Evolutionary conservation across 2,329 filamentous ascomycete species (phyloP).

Genomic region (Aspergillus brunneoviolaceus): DNA sequence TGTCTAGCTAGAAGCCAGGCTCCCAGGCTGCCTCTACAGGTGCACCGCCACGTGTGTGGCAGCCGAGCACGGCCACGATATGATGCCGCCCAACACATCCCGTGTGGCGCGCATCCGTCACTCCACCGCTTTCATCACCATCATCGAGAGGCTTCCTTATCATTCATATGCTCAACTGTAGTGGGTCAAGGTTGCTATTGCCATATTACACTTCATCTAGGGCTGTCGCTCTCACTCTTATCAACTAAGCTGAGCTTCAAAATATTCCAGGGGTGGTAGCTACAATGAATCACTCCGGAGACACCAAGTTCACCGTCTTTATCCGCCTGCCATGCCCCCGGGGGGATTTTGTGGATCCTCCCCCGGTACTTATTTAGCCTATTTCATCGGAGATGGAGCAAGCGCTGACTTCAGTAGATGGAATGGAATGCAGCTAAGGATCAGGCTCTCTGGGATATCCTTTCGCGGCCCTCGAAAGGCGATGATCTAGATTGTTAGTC

Average conservation of each 20-base stretch:
- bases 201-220: neutral
- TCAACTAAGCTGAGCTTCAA: too few relatives aligned
- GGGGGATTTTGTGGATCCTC: constrained; percentile 85
- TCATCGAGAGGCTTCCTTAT: neutral
- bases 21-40: neutral
- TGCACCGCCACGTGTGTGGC: neutral
- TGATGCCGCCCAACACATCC: neutral
- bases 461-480: constrained; percentile 76
- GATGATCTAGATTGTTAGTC: constrained; percentile 77
- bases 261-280: neutral
- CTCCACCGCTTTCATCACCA: neutral
- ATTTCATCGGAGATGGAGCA: constrained; percentile 8
- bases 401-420: constrained; percentile 55
- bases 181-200: neutral
- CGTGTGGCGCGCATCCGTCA: neutral
- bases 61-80: neutral
- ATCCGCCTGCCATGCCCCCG: constrained; percentile 86
- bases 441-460: constrained; percentile 82
- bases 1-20: too few relatives aligned
- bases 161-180: neutral
- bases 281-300: constrained; percentile 17
- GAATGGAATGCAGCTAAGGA: constrained; percentile 89
- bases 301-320: constrained; percentile 65
- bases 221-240: too few relatives aligned
- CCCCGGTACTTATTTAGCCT: constrained; percentile 59